Evolutionary conservation across 495 filamentous ascomycete species (phyloP).

Genomic region (Hypoxylon intermedium): DNA sequence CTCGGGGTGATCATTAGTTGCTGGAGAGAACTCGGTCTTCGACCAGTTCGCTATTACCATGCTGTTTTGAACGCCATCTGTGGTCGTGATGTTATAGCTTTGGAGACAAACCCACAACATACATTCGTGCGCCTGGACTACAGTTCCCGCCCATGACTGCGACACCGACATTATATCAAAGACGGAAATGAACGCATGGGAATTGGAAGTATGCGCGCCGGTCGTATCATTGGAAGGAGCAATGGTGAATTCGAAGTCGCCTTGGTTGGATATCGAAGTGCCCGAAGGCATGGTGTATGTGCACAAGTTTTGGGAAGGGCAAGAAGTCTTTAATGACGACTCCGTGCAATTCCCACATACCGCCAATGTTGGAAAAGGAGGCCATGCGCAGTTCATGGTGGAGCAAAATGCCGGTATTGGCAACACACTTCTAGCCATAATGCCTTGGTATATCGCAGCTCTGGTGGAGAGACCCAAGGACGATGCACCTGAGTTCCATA

Average conservation of each 20-base stretch:
- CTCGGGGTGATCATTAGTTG: constrained; percentile 16
- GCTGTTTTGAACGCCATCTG: constrained; percentile 38
- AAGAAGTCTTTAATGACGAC: constrained; percentile 24
- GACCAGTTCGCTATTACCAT: constrained; percentile 40
- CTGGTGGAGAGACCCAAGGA: no score
- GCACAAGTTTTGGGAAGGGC: constrained; percentile 33
- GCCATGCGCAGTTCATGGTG: constrained; percentile 47
- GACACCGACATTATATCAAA: constrained; percentile 46
- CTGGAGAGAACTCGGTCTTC: constrained; percentile 28
- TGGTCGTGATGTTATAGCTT: constrained; percentile 37
- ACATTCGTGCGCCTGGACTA: constrained; percentile 36
- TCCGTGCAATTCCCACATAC: constrained; percentile 44
- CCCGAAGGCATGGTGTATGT: constrained; percentile 43
- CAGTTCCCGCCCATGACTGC: constrained; percentile 6
- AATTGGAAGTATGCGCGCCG: constrained; percentile 14
- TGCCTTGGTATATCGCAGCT: constrained; percentile 48
- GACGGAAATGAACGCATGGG: constrained; percentile 42
- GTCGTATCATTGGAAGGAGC: constrained; percentile 39
- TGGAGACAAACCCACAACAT: constrained; percentile 50
- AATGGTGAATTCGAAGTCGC: constrained; percentile 39
- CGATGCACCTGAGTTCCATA: no score
- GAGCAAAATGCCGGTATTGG: constrained; percentile 37
- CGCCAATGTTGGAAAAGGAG: constrained; percentile 45
- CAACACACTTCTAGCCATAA: constrained; percentile 41
- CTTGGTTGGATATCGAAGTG: constrained; percentile 28